Evolutionary conservation across 495 filamentous ascomycete species (phyloP).

Genomic region (Trichoderma parareesei): DNA sequence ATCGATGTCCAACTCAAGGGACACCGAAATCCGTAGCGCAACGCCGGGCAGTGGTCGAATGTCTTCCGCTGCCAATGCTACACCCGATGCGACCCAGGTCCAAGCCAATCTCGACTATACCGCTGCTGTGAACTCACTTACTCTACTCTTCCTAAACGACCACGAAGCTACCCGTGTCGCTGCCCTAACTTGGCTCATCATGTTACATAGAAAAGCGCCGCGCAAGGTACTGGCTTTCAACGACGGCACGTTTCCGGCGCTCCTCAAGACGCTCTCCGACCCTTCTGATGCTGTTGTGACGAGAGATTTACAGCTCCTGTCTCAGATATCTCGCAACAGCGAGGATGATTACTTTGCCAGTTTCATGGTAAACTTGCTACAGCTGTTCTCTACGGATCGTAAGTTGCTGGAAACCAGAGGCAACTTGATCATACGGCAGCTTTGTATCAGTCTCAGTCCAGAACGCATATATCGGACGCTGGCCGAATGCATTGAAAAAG

Average conservation of each 20-base stretch:
- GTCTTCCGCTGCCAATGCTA: slow-evolving; percentile 35
- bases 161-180: slow-evolving; percentile 93
- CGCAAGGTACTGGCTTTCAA: slow-evolving; percentile 92
- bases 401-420: slow-evolving; percentile 85
- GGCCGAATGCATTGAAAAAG: slow-evolving; percentile 94
- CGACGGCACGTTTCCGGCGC: slow-evolving; percentile 91
- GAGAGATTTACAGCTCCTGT: slow-evolving; percentile 86
- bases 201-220: slow-evolving; percentile 92
- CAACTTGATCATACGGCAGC: slow-evolving; percentile 91
- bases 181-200: slow-evolving; percentile 90
- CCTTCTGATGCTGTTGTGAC: slow-evolving; percentile 94
- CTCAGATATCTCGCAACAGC: slow-evolving; percentile 92
- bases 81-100: slow-evolving; percentile 37
- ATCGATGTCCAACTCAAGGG: slow-evolving; percentile 46
- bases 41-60: slow-evolving; percentile 35
- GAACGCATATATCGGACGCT: slow-evolving; percentile 95
- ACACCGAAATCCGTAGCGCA: slow-evolving; percentile 45
- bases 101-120: slow-evolving; percentile 84
- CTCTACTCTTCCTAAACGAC: slow-evolving; percentile 89
- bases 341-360: slow-evolving; percentile 95
- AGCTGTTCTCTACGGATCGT: slow-evolving; percentile 90
- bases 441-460: slow-evolving; percentile 85
- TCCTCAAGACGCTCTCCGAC: slow-evolving; percentile 94
- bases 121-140: slow-evolving; percentile 92
- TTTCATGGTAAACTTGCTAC: slow-evolving; percentile 95